These are phyloP conservation scores for Malassezia sympodialis DNA, from an alignment of 1,284 basidiomycete species.

Conservation along the genomic window DNA sequence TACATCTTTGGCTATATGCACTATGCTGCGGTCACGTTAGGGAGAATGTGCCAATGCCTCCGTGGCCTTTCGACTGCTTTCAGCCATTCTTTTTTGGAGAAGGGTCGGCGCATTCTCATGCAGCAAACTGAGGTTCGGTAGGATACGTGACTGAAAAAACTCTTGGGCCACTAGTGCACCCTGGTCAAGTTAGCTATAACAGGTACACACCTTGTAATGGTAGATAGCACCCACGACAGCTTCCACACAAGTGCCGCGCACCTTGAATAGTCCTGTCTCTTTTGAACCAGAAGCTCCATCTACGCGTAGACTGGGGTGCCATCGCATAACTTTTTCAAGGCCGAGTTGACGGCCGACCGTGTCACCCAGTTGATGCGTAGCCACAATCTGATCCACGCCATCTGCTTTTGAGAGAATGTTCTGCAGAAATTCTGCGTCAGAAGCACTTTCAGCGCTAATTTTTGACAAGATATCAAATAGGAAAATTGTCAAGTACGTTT, in stretches of 20 bases:
- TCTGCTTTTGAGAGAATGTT: conserved; percentile 23
- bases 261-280: conserved; percentile 43
- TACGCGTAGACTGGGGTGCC: conserved; percentile 33
- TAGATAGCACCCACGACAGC: conserved; percentile 47
- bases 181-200: not conserved
- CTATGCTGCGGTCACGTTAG: not conserved
- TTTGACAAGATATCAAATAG: conserved; percentile 23
- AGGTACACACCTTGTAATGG: conserved; percentile 25
- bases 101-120: not conserved
- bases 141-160: conserved; percentile 18
- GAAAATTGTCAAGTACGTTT: conserved; percentile 36
- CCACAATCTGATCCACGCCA: conserved; percentile 25
- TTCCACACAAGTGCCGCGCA: conserved; percentile 44
- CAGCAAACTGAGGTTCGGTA: conserved; percentile 13
- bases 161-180: conserved; percentile 20
- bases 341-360: conserved; percentile 29
- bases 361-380: conserved; percentile 37
- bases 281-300: conserved; percentile 6
- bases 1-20: not conserved
- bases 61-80: conserved; percentile 6
- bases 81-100: conserved; percentile 1
- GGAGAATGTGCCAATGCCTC: conserved; percentile 13
- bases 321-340: conserved; percentile 46
- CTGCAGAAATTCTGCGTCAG: conserved; percentile 20
- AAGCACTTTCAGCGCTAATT: not conserved